Conservation (phyloP, 805 yeast genomes). For the Metschnikowia peoriensis region DNA sequence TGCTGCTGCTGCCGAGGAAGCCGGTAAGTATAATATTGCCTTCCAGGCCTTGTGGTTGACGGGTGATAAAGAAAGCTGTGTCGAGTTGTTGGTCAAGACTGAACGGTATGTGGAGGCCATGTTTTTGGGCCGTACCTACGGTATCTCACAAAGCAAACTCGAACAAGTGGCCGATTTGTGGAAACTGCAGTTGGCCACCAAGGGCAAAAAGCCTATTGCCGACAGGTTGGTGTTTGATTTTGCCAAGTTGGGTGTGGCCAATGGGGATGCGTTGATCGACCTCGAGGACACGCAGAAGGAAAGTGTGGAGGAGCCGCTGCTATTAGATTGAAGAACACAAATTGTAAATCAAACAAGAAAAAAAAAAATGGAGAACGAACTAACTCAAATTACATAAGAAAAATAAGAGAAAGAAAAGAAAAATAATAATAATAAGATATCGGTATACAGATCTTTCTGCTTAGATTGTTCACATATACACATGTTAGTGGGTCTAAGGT, state of each 20-base stretch:
- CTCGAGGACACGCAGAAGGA: slow-evolving; percentile 12
- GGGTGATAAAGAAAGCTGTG: slow-evolving; percentile 65
- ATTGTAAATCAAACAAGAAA: background rate
- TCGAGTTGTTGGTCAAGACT: slow-evolving; percentile 62
- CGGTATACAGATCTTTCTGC: background rate
- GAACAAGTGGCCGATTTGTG: slow-evolving; percentile 55
- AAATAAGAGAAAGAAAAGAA: background rate
- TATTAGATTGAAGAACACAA: slow-evolving; percentile 2
- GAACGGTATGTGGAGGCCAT: slow-evolving; percentile 84
- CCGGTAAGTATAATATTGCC: slow-evolving; percentile 85
- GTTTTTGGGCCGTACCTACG: slow-evolving; percentile 71
- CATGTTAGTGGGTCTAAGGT: background rate
- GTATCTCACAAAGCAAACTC: slow-evolving; percentile 40
- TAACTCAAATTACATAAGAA: background rate
- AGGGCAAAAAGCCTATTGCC: slow-evolving; percentile 58
- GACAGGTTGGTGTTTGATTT: slow-evolving; percentile 55
- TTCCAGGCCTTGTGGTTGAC: slow-evolving; percentile 89
- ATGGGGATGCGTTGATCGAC: slow-evolving; percentile 19
- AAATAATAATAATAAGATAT: background rate
- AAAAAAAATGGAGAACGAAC: background rate
- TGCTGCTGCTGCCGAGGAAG: slow-evolving; percentile 64
- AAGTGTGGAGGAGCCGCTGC: slow-evolving; percentile 9
- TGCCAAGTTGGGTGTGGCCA: slow-evolving; percentile 16
- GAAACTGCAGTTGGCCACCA: slow-evolving; percentile 55
- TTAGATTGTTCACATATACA: background rate